A percentile compares a stretch with the other conserved stretches of the same genome.
phyloP scores from a whole-genome alignment of 257 asterid species.

The Rehmannia glutinosa region DNA sequence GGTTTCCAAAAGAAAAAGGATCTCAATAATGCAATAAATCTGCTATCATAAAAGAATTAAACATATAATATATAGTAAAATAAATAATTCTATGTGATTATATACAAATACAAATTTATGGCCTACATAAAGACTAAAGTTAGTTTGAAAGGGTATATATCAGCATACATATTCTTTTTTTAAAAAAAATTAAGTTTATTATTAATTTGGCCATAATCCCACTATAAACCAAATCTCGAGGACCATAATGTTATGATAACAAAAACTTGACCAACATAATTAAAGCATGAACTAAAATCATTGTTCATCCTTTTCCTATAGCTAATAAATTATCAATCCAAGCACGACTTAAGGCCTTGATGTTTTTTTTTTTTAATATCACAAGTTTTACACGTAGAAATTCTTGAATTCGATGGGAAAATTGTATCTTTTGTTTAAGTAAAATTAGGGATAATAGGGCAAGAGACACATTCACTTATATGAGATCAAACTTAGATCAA shows the following conservation, averaged over 20 bases:
- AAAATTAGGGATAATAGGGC: no score
- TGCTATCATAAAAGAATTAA: not conserved
- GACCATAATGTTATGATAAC: conserved; percentile 17
- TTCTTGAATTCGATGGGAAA: no score
- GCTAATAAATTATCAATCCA: conserved; percentile 15
- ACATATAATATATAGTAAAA: not conserved
- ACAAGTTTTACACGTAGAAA: not conserved
- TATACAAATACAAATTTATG: conserved; percentile 1
- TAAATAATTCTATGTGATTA: not conserved
- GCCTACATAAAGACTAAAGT: conserved; percentile 23
- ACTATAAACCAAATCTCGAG: conserved; percentile 26
- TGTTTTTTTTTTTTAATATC: not conserved
- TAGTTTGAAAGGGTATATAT: not conserved
- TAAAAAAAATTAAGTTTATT: not conserved
- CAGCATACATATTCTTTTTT: not conserved
- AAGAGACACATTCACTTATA: no score
- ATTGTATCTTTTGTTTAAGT: no score
- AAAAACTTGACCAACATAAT: conserved; percentile 34
- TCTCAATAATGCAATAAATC: not conserved
- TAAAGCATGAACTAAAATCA: conserved; percentile 26
- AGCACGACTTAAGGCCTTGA: conserved; percentile 9
- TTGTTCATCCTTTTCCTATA: conserved; percentile 12
- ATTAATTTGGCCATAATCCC: conserved; percentile 4
- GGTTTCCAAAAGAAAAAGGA: not conserved
- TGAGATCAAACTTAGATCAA: no score